Conservation (phyloP, 2,329 filamentous ascomycete species). For the Verticillium dahliae region DNA sequence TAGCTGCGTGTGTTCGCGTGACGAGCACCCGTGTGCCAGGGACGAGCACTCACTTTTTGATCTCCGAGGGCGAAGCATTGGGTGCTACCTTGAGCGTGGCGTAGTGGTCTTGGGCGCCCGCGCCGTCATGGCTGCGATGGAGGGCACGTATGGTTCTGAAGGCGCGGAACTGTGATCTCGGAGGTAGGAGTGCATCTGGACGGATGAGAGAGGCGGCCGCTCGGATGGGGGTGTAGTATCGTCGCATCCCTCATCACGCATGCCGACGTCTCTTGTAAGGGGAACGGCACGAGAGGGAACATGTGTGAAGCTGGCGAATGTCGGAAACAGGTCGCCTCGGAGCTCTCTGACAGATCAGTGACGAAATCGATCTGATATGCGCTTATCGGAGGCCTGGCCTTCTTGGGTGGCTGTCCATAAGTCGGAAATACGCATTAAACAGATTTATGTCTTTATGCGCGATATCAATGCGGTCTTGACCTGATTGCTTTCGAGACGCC, state of each 20-base stretch:
- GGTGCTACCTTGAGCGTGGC: conserved; percentile 68
- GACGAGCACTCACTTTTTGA: conserved; percentile 62
- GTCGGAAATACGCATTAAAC: too few species aligned
- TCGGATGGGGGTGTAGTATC: conserved; percentile 27
- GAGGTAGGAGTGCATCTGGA: conserved; percentile 4
- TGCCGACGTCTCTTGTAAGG: neutral
- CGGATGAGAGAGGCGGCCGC: conserved; percentile 17
- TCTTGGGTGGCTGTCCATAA: too few species aligned
- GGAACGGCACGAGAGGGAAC: neutral
- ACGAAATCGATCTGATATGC: conserved; percentile 1
- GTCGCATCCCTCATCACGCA: conserved; percentile 59
- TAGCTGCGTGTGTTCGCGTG: neutral
- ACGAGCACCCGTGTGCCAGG: neutral
- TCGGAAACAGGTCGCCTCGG: neutral
- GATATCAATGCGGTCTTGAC: too few species aligned
- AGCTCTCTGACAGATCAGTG: neutral
- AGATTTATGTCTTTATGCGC: too few species aligned
- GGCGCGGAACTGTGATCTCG: conserved; percentile 3
- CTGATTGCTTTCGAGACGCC: too few species aligned
- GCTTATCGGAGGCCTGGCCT: neutral
- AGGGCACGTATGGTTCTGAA: conserved; percentile 18
- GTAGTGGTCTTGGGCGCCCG: conserved; percentile 62
- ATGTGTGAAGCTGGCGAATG: neutral
- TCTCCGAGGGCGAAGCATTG: conserved; percentile 65
- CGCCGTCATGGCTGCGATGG: conserved; percentile 18